A percentile compares a stretch with the other conserved stretches of the same genome.
These are phyloP conservation scores for Colletotrichum melonis DNA, from an alignment of 2,329 filamentous ascomycete genomes.

Conservation along the genomic window DNA sequence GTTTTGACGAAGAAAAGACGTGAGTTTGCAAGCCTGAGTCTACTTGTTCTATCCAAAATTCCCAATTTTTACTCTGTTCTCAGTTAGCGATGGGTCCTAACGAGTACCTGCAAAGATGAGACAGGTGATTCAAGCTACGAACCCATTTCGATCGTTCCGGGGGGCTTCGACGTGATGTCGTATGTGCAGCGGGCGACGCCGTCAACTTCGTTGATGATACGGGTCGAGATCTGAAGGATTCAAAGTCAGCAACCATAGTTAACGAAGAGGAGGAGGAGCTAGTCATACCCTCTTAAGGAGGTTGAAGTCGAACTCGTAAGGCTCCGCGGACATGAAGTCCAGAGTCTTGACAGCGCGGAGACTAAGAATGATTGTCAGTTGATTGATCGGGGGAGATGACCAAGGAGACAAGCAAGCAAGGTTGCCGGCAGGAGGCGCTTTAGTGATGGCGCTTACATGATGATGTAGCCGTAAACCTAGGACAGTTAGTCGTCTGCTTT, in stretches of 20 bases:
- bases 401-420: too few species aligned
- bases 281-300: slow-evolving; percentile 63
- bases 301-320: slow-evolving; percentile 73
- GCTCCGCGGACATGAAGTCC: slow-evolving; percentile 69
- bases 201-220: slow-evolving; percentile 76
- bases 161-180: slow-evolving; percentile 33
- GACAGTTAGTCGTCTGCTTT: too few species aligned
- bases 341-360: slow-evolving; percentile 59
- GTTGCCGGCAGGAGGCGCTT: too few species aligned
- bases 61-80: not conserved
- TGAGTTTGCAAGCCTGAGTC: not conserved
- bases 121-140: not conserved
- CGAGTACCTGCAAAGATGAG: not conserved
- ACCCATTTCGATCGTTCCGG: slow-evolving; percentile 13
- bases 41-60: not conserved
- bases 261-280: too few species aligned
- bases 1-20: not conserved
- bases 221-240: slow-evolving; percentile 61
- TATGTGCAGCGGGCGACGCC: slow-evolving; percentile 79
- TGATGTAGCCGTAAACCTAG: slow-evolving; percentile 43
- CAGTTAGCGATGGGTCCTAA: not conserved
- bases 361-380: slow-evolving; percentile 35
- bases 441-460: slow-evolving; percentile 35
- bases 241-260: not conserved
- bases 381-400: too few species aligned